Conservation (phyloP, 306 rosid genomes). For the Corylus heterophylla region DNA sequence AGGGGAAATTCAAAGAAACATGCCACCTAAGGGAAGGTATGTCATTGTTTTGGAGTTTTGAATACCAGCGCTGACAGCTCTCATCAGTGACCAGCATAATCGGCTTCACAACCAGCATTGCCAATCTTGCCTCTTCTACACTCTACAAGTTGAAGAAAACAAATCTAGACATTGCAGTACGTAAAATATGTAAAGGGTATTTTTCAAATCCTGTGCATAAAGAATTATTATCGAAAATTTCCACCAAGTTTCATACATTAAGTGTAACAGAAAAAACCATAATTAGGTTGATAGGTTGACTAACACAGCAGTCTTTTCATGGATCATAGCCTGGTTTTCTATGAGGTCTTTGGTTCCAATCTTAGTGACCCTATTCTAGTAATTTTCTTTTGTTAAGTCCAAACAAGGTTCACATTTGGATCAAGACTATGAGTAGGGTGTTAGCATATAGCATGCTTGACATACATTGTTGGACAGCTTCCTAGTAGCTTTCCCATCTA, state of each 20-base stretch:
- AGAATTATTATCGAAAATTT: neutral
- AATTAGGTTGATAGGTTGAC: no score
- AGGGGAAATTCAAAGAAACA: slow-evolving; percentile 56
- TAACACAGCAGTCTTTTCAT: no score
- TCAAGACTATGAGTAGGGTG: neutral
- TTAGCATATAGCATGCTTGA: neutral
- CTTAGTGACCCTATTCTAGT: neutral
- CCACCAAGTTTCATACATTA: neutral
- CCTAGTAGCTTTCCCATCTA: neutral
- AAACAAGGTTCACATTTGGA: neutral
- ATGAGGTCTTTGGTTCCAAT: no score
- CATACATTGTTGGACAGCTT: neutral
- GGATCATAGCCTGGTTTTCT: no score
- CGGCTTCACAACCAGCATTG: slow-evolving; percentile 65
- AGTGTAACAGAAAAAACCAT: no score
- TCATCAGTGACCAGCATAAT: slow-evolving; percentile 70
- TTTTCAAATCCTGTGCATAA: neutral
- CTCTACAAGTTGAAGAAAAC: slow-evolving; percentile 41
- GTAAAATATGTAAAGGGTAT: neutral
- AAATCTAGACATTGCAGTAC: neutral
- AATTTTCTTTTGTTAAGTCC: neutral
- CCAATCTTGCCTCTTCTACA: slow-evolving; percentile 70
- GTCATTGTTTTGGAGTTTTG: slow-evolving; percentile 44
- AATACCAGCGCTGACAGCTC: slow-evolving; percentile 60
- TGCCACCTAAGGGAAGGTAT: slow-evolving; percentile 65